Base-by-base conservation (phyloP, 805 yeast species). In the Pichia nanzhaoensis region DNA sequence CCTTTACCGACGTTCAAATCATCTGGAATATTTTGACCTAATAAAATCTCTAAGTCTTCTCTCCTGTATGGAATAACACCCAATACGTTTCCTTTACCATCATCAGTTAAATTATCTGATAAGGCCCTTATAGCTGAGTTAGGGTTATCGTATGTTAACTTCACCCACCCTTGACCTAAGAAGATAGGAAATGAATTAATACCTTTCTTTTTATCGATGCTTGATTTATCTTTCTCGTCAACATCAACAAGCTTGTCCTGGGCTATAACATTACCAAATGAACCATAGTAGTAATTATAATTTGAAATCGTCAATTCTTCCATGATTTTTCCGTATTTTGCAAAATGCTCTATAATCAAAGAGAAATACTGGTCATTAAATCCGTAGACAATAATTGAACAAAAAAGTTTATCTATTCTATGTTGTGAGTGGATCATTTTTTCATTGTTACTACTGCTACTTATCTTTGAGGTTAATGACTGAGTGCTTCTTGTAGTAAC, bases 131-230 rank as follows among this genome's bases (percentile, higher is more conserved):
- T 62, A 2, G 95, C 96, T 9, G 90, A 74, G 1, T 82, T 68
- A 7, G 84, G 76, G 47, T 80, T 82, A 46, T 80, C 83, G 61
- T 78, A 93, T 3, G 97, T 90, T 44, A 91, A 60, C 58, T 89
- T 85, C n/a, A 90, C 80, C 98, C 98, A 91, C 34, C 86, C 80
- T 38, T 79, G 75, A 1, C 98, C 98, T 12, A 90, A 75, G 63
- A 78, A 84, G 8, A 91, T 82, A 3, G 96, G 95, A 28, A 61
- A 46, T 57, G 41, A 30, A 22, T 32, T 21, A 10, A 18, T 8
- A 13, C n/a, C n/a, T 31, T 42, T 32, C 6, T 36, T 42, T 21
- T 7, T 30, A 16, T 14, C 13, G 17, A 4, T 20, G 27, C 5
- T 13, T 34, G n/a, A 35, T 5, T 41, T n/a, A n/a, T 31, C 31